Percentiles rank a stretch among this genome's conserved stretches.
These are phyloP conservation scores for Seminavis robusta DNA, from an alignment of 108 stramenopile species.

Conservation along the genomic window DNA sequence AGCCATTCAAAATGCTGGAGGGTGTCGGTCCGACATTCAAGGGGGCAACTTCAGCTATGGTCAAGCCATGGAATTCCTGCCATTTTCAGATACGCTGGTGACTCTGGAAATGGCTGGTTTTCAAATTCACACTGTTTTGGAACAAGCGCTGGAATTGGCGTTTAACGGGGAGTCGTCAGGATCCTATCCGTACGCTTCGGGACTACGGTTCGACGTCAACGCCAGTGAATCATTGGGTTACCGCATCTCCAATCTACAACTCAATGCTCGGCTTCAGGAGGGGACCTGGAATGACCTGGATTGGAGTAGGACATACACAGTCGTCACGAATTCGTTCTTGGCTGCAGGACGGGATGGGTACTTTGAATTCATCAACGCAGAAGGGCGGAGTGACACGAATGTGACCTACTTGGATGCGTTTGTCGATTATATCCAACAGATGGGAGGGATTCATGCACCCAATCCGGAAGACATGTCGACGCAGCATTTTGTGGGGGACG, in stretches of 20 bases:
- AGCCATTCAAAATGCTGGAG: conserved; percentile 43
- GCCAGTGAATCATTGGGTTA: conserved; percentile 1
- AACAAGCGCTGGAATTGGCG: conserved; percentile 28
- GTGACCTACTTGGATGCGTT: no score
- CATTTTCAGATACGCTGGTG: conserved; percentile 31
- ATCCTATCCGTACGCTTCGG: conserved; percentile 42
- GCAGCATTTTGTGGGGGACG: no score
- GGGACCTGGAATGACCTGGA: conserved; percentile 31
- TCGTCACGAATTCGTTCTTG: conserved; percentile 39
- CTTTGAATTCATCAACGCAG: no score
- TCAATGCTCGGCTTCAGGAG: no score
- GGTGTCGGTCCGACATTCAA: conserved; percentile 25
- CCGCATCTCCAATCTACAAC: conserved; percentile 23
- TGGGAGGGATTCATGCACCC: no score
- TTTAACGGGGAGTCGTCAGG: conserved; percentile 8
- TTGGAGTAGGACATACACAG: conserved; percentile 29
- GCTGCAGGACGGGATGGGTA: conserved; percentile 38
- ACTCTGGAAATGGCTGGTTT: conserved; percentile 33
- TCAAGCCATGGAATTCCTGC: conserved; percentile 12
- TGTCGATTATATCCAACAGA: no score
- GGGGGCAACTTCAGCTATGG: conserved; percentile 18
- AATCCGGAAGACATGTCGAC: no score
- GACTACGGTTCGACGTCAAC: conserved; percentile 42
- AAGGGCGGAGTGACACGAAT: no score
- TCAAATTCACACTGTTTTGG: conserved; percentile 30